Base-by-base conservation (phyloP, 345 rosid genomes). In the Linum lewisii region DNA sequence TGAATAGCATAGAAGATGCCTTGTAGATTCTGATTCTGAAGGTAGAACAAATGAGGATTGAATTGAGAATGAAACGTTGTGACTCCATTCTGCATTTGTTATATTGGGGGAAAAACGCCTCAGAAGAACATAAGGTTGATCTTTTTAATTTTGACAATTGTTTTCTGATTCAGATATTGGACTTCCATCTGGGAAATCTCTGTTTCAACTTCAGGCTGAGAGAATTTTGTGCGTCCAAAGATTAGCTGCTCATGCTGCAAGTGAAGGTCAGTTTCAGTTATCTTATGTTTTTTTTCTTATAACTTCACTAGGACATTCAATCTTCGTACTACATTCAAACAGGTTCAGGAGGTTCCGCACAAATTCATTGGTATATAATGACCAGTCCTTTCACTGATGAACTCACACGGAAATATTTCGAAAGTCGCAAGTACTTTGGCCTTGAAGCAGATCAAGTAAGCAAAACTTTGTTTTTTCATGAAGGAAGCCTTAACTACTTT, bases 311-410 rank as follows among this genome's bases (percentile, higher is more conserved):
- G 63, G 56, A 42, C 37, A 52, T 21, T 21, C 59, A 62, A 51
- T 68, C 34, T 42, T 49, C 32, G 69, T 62, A 24, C 21, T 64
- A 55, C 24, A 22, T 57, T 51, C 44, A 55, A 61, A 64, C 71
- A 82, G 90, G 81, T 74, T 74, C 90, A 53, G 74, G 69, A 67
- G 77, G 83, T 23, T 72, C 90, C 6, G 88, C 72, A 55, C 63
- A 75, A 53, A 85, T 93, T 70, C 99, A 81, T 60, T 93, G 97
- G 95, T 93, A 93, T 72, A 80, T 93, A 72, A 93, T 93, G 99
- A 93, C 99, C 60, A 93, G 99, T 66, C 99, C 97, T 65, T 93
- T 88, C 68, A 93, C 95, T 25, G 88, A 89, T 78, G 94, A 85
- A 37, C 75, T 83, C 22, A 89, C 99, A 23, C 75, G 78, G 58